Base-by-base conservation (phyloP, 306 rosid genomes). In the Heteromeles arbutifolia region DNA sequence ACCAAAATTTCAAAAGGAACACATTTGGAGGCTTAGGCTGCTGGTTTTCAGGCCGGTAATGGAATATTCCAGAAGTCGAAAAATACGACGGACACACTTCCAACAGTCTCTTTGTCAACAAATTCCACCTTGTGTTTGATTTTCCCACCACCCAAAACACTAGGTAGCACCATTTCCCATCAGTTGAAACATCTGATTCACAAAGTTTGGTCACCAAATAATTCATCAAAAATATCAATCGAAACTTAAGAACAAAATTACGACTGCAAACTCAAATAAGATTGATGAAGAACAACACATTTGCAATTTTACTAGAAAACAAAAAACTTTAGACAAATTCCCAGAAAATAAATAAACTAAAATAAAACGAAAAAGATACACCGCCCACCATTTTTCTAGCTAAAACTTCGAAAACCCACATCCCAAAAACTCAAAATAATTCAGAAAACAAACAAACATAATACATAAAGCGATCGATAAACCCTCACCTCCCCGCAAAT, bases 91-190 rank as follows among this genome's bases (percentile, higher is more conserved):
- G 90, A 52, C 92, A 88, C 69, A 80, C 87, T 76, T 86, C 90
- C 58, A 86, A 52, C 67, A 88, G 71, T 65, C 90, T 86, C 71
- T 41, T 88, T 66, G 78, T 78, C 90, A 88, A 67, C 74, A 88
- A 79, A 71, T 61, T 59, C 92, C 92, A 88, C 61, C 84, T 74
- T 9, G 90, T 86, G 48, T 65, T 74, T 62, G 86, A 74, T 58
- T 78, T 86, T 8, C 84, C 92, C 74, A 78, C 76, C 70, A 88
- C 92, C 90, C 90, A 86, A 9, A 86, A 82, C 43, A 88, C 86
- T 63, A 84, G 0, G 79, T 80, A 88, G 85, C 92, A 88, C 90
- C 92, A 88, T 57, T 82, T 88, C 64, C 90, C 92, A 74, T 88
- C 88, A 32, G 92, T 88, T 18, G 79, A 73, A 59, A 71, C 44